Conservation (phyloP, 2,329 filamentous ascomycete genomes). For the Orbilia ellipsospora region DNA sequence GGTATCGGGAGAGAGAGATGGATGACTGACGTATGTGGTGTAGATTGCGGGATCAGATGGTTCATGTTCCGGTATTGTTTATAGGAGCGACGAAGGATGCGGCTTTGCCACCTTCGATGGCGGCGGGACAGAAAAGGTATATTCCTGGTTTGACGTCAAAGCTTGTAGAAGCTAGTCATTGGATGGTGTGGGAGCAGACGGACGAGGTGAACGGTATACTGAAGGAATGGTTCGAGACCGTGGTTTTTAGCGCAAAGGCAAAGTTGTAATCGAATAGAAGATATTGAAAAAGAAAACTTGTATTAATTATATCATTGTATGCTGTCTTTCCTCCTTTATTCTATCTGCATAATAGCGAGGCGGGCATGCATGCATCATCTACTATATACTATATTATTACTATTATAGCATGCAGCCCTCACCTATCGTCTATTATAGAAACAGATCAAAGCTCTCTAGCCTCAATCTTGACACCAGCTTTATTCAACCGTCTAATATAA, state of each 20-base stretch:
- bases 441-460: constrained; percentile 38
- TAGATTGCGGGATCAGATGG: constrained; percentile 60
- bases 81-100: constrained; percentile 77
- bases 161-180: constrained; percentile 79
- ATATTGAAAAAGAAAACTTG: not conserved
- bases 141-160: constrained; percentile 74
- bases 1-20: not conserved
- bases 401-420: not conserved
- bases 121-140: constrained; percentile 75
- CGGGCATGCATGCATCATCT: not conserved
- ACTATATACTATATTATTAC: not conserved
- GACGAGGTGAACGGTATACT: constrained; percentile 77
- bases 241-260: constrained; percentile 60
- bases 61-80: constrained; percentile 76
- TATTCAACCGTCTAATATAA: constrained; percentile 65
- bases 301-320: not conserved
- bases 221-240: constrained; percentile 73
- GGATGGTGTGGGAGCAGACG: constrained; percentile 81
- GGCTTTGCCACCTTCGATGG: constrained; percentile 78
- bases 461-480: constrained; percentile 64
- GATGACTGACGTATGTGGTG: not conserved
- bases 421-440: not conserved
- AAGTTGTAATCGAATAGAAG: constrained; percentile 48
- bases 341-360: too few species aligned
- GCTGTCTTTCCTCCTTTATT: too few species aligned